A percentile compares a stretch with the other conserved stretches of the same genome.
Conservation (phyloP, 2,329 filamentous ascomycete genomes). For the Dothistroma septosporum region DNA sequence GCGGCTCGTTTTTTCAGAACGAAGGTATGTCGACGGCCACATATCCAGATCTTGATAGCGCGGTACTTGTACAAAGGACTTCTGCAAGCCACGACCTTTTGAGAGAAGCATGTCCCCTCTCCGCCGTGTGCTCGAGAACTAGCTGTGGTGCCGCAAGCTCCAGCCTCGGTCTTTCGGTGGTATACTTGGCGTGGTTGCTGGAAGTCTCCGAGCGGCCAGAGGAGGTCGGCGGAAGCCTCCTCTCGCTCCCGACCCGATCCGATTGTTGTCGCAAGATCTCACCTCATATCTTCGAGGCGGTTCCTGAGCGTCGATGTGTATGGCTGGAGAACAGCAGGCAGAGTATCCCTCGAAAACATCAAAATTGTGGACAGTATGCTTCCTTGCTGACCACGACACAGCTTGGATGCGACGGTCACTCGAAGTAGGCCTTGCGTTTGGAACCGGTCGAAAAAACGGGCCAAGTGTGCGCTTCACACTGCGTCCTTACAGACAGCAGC, state of each 20-base stretch:
- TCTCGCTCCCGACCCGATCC: background rate
- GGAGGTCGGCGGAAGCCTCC: background rate
- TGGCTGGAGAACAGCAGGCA: too few relatives aligned
- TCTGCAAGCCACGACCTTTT: background rate
- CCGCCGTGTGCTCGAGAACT: background rate
- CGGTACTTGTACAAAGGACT: background rate
- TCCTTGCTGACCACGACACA: background rate
- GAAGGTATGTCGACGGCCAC: background rate
- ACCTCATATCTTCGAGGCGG: background rate
- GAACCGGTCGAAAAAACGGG: too few relatives aligned
- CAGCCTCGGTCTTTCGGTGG: background rate
- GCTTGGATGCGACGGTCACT: too few relatives aligned
- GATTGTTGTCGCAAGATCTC: background rate
- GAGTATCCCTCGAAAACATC: too few relatives aligned
- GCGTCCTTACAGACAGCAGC: too few relatives aligned
- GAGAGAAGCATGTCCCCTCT: background rate
- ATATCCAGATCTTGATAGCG: background rate
- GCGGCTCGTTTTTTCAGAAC: background rate
- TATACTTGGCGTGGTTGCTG: background rate
- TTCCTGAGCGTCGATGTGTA: too few relatives aligned
- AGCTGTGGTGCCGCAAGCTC: background rate
- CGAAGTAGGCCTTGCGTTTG: too few relatives aligned
- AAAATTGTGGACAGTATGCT: too few relatives aligned
- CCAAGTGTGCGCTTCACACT: too few relatives aligned
- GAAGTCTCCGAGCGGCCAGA: background rate